Base-by-base conservation (phyloP, 192 early-diverging fungal species). In the Coemansia sp. region DNA sequence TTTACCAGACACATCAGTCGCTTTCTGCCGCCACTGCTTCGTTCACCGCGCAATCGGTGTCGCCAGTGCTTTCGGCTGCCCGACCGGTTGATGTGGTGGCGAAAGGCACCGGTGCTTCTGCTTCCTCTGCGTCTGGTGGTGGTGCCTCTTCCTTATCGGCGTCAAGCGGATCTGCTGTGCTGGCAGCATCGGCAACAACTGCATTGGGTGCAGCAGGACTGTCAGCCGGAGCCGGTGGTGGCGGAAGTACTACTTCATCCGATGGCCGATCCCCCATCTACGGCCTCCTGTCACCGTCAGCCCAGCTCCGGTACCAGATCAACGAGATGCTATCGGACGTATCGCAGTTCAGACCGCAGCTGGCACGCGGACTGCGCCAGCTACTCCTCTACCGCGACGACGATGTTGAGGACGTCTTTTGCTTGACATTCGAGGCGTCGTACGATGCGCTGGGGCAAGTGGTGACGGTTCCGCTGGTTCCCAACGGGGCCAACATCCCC, bases 381-480 rank as follows among this genome's bases (percentile, higher is more conserved):
- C 74, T 98, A 1, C 84, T 98, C n/a, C 84, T 86, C n/a, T 96
- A 90, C 77, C 80, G 89, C 40, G 84, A 81, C 15, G 89, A 90
- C 19, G 92, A 98, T 70, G 90, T 98, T 2, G 93, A 94, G 69
- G 80, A 86, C 57, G 89, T 92, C 5, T 98, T 97, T 68, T 89
- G 92, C 43, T 82, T 92, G 21, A 88, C 89, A 19, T 98, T 97
- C 80, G 87, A 91, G 56, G 73, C 76, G 9, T 86, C 88, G 4
- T 88, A 91, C 41, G 89, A 91, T 45, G 89, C 85, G 4, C 90
- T 91, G 61, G 90, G 90, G 21, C 86, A 94, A 45, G 79, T 86
- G 3, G 64, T 78, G 9, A 71, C 84, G 1, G 87, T 93, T 0
- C 87, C 87, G 11, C 72, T 98, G 19, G 85, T 92, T 19, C 83